Evolutionary conservation across 2,329 filamentous ascomycete genomes (phyloP).

Genomic region (Lecanicillium sp.): DNA sequence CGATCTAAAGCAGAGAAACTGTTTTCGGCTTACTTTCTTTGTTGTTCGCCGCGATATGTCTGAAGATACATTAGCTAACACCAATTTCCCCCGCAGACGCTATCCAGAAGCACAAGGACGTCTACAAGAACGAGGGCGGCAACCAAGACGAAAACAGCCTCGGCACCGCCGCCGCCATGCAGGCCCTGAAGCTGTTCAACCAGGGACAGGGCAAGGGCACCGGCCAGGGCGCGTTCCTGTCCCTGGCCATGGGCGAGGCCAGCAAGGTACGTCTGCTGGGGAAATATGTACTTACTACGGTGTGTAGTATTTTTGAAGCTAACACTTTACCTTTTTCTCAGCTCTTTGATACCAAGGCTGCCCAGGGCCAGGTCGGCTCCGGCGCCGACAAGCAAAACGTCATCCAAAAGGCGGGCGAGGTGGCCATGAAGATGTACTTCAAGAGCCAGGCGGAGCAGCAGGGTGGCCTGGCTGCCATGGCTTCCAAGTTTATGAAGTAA

Average conservation of each 20-base stretch:
- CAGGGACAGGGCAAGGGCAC: slow-evolving; percentile 44
- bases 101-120: slow-evolving; percentile 66
- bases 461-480: slow-evolving; percentile 36
- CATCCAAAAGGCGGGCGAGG: slow-evolving; percentile 71
- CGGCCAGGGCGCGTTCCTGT: slow-evolving; percentile 73
- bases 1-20: no score
- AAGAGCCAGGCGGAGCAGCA: slow-evolving; percentile 56
- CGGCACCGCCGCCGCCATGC: slow-evolving; percentile 71
- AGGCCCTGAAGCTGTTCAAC: slow-evolving; percentile 74
- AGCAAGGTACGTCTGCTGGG: slow-evolving; percentile 63
- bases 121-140: slow-evolving; percentile 49
- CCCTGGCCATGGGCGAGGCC: slow-evolving; percentile 81
- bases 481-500: slow-evolving; percentile 38
- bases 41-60: no score
- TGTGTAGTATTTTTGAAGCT: no score
- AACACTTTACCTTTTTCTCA: slow-evolving; percentile 16
- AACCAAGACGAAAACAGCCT: slow-evolving; percentile 43
- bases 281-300: background rate
- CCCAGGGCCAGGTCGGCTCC: slow-evolving; percentile 43
- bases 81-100: slow-evolving; percentile 48
- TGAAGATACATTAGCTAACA: slow-evolving; percentile 2
- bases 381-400: slow-evolving; percentile 72
- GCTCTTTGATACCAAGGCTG: slow-evolving; percentile 53
- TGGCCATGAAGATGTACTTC: slow-evolving; percentile 86
- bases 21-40: background rate